Evolutionary conservation across 768 basidiomycete genomes (phyloP), one percentile per base, ranked within the genome.

Genomic region (Lentinula sp.): DNA sequence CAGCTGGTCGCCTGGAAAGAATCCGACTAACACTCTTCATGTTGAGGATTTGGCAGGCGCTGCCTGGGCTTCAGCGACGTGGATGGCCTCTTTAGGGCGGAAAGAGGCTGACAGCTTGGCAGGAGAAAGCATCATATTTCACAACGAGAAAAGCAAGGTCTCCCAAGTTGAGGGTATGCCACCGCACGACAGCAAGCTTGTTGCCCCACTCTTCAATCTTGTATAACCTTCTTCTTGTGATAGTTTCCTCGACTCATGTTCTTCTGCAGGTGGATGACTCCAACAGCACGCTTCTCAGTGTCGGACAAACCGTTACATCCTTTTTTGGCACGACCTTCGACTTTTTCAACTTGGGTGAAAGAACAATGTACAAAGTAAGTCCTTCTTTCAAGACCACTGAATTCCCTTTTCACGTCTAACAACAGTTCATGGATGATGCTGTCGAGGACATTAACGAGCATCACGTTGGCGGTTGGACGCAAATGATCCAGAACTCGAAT

Each of bases 381-480:
- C 43, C 54, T 35, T 35, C 8, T 37, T 48, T 35, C 28, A 59
- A 37, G 34, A 57, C 21, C 1, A 46, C 0, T n/a, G 21, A 32
- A 7, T 7, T 48, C 21, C 7, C 2, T 21, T 21, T 18, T 21
- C 4, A 34, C 28, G 16, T 48, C 23, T 16, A 58, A 57, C 43
- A 8, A 51, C 9, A 66, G 91, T 87, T 75, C 65, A 77, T 83
- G 31, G 87, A 90, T 58, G 89, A 91, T 64, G 71, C 81, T 43
- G 82, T 92, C 6, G 89, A 93, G 68, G 89, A 91, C 53, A 89
- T 92, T 67, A 94, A 93, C 68, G 91, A 93, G 68, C 82, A 85
- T 52, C 92, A 95, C 68, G 88, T 92, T 35, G 77, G 82, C 57
- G 85, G 83, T 10, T 95, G 93, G 93, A 89, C 86, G 7, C 80